Conservation (phyloP, 1,284 basidiomycete genomes). For the Pseudozyma sp. region DNA sequence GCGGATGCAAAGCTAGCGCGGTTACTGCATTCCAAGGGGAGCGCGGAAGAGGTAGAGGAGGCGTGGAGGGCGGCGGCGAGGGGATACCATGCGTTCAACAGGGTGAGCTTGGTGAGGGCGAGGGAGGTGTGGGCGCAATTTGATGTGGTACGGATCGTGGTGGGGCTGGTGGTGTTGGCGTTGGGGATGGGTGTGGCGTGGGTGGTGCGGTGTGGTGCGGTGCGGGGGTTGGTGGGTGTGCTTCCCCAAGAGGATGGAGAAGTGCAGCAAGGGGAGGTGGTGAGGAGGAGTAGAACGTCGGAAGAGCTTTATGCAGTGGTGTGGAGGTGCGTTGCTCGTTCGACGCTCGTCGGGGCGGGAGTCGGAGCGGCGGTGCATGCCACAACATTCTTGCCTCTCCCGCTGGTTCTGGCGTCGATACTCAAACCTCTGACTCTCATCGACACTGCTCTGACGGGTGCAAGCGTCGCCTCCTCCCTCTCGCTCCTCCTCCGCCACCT, state of each 20-base stretch:
- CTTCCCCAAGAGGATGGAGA: neutral
- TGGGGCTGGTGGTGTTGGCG: constrained; percentile 73
- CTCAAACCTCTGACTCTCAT: constrained; percentile 16
- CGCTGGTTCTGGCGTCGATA: neutral
- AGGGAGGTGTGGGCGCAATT: constrained; percentile 95
- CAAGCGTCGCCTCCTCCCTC: constrained; percentile 16
- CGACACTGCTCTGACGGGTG: constrained; percentile 29
- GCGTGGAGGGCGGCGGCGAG: constrained; percentile 31
- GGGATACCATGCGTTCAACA: constrained; percentile 73
- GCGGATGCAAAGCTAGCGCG: constrained; percentile 51
- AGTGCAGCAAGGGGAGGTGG: neutral
- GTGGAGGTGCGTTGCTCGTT: neutral
- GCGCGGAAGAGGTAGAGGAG: constrained; percentile 12
- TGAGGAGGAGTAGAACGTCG: constrained; percentile 12
- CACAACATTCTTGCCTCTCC: neutral
- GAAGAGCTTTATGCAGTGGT: constrained; percentile 24
- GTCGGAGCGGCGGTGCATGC: neutral
- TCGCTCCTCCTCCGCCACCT: constrained; percentile 12
- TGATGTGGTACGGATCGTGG: constrained; percentile 79
- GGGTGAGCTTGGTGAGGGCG: constrained; percentile 78
- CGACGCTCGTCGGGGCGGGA: constrained; percentile 11
- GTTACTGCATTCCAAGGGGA: neutral
- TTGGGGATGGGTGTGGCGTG: constrained; percentile 19
- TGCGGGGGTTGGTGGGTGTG: constrained; percentile 15
- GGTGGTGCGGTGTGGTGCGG: constrained; percentile 23